Evolutionary conservation across 495 filamentous ascomycete species (phyloP), one percentile per base, ranked within the genome.

Genomic region (Xylaria longipes): DNA sequence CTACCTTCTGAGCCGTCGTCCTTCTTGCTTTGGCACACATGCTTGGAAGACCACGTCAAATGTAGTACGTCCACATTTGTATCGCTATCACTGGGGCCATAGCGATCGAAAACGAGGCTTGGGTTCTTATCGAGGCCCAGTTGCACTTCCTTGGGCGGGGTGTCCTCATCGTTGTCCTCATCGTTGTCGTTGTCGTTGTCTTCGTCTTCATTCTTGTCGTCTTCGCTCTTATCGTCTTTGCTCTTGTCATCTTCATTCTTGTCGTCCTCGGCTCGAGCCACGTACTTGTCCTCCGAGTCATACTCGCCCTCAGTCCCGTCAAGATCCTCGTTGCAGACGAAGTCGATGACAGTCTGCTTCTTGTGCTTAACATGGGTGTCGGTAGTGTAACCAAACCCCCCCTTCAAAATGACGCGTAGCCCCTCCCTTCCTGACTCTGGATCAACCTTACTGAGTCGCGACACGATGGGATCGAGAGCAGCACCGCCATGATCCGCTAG

Each of bases 21-120:
- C 7, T 81, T 83, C 37, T 82, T 78, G 61, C 83, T 82, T 72
- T 94, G 90, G 80, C 96, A 99, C 0, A 92, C 95, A 77, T 92
- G 90, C 76, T 94, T 92, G 15, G 96, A 97, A 72, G 83, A 81
- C 96, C 96, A 99, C 71, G 91, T 88, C 76, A 99, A 78, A 65
- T 86, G 86, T 67, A 99, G 78, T 20, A 92, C 82, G 58, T 87
- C 84, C 29, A 76, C 68, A 20, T 84, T 80, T 25, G 69, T 65
- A 1, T 81, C 81, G 9, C 84, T 84, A 43, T 85, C 86, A 65
- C 87, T 82, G 2, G 75, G 75, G 11, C 80, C 83, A 78, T 95
- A 97, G 71, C 89, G 88, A 66, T 92, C 83, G 79, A 92, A 95
- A 58, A 89, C 81, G 63, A 98, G 81, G 76, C 91, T 94, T 14